A percentile compares a stretch with the other conserved stretches of the same genome.
Conservation (phyloP, 2,329 filamentous ascomycete genomes). For the Ambrosiella xylebori region DNA sequence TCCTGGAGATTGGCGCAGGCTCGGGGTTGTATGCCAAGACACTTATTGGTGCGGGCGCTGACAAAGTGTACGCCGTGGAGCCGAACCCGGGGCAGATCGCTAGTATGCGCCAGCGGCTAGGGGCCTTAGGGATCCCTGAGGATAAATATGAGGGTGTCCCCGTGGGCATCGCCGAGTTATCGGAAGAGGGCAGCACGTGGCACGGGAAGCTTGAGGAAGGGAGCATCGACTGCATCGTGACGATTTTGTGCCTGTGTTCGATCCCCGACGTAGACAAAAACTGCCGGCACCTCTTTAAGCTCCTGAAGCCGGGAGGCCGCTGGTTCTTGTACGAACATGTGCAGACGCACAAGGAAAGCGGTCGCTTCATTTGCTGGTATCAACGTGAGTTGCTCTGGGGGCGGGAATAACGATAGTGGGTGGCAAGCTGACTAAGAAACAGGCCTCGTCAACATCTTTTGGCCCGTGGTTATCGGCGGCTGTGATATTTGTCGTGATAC, state of each 20-base stretch:
- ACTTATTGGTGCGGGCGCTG: conserved; percentile 22
- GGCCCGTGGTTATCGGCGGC: conserved; percentile 34
- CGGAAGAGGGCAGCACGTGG: conserved; percentile 23
- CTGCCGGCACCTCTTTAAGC: conserved; percentile 35
- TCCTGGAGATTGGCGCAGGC: conserved; percentile 47
- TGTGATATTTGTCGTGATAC: conserved; percentile 35
- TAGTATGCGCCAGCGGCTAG: conserved; percentile 28
- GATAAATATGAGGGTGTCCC: conserved; percentile 44
- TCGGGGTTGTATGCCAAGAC: conserved; percentile 42
- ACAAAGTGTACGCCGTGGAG: conserved; percentile 44
- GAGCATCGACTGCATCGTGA: conserved; percentile 41
- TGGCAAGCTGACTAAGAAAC: neutral
- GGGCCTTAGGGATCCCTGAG: conserved; percentile 31
- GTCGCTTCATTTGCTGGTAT: conserved; percentile 27
- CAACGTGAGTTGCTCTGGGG: conserved; percentile 27
- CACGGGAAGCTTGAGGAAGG: conserved; percentile 30
- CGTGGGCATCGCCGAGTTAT: conserved; percentile 42
- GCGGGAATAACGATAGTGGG: neutral
- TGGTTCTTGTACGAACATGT: conserved; percentile 51
- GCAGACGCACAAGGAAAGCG: conserved; percentile 22
- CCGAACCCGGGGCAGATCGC: conserved; percentile 39
- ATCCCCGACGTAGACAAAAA: conserved; percentile 43
- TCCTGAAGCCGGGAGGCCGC: conserved; percentile 41
- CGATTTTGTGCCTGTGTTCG: conserved; percentile 44
- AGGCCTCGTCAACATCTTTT: conserved; percentile 35